Evolutionary conservation across 805 yeast genomes (phyloP), one percentile per base, ranked within the genome.

Genomic region (Candida berthetii): DNA sequence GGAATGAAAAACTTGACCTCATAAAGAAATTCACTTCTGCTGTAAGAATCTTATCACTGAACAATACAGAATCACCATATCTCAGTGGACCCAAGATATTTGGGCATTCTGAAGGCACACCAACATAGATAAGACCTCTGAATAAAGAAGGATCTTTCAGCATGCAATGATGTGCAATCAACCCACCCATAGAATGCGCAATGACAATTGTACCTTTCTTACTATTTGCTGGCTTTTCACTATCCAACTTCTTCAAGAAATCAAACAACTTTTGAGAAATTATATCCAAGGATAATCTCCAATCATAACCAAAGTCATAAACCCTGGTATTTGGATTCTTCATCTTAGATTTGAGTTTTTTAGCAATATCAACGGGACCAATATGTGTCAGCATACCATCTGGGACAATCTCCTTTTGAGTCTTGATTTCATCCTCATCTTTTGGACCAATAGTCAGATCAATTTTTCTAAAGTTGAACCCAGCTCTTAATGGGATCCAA

Each of bases 161-260:
- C 70, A 90, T 66, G 0, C 84, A 87, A 42, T 83, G 81, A 55
- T 88, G 96, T 0, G 95, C 79, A 7, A 90, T 73, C 28, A 90
- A 57, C 0, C 97, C 97, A 40, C 97, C 97, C 96, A 90, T 89
- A 0, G 96, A 88, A 59, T 90, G 97, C 0, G 93, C 93, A 40
- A 90, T 77, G 1, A 90, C 78, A 20, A 82, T 63, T 0, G 81
- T 72, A 11, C 85, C 88, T 45, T 74, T 73, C 15, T 77, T 78
- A 0, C 24, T 22, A 74, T 74, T 53, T 42, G 54, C 52, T 20
- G 61, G 53, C 10, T 66, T 57, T 36, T 74, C 68, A n/a, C 53
- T 38, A 17, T 64, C 57, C 22, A 87, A 62, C 6, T 66, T 54
- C 16, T 52, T 50, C 14, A 86, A 58, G 38, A 68, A 69, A n/a